Evolutionary conservation across 768 basidiomycete species (phyloP).

Genomic region (Tulasnella sp.): DNA sequence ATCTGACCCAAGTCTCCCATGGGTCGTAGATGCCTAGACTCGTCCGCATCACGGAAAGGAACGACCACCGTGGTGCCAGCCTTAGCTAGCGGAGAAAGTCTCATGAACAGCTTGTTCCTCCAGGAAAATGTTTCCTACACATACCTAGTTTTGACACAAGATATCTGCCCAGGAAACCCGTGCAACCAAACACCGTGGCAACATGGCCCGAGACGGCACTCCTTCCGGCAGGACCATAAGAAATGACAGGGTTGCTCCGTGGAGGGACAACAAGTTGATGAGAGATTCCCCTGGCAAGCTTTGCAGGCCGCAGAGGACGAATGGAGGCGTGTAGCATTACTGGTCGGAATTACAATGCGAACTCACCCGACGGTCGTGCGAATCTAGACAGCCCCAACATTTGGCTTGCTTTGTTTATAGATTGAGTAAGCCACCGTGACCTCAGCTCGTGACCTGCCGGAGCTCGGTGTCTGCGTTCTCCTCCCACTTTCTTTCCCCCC

Average conservation of each 20-base stretch:
- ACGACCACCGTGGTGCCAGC: slow-evolving; percentile 86
- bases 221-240: slow-evolving; percentile 68
- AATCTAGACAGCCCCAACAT: neutral
- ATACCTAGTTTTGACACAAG: slow-evolving; percentile 85
- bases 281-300: slow-evolving; percentile 8
- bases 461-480: neutral
- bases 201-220: slow-evolving; percentile 82
- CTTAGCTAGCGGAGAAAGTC: slow-evolving; percentile 43
- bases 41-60: slow-evolving; percentile 91
- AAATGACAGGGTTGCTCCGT: slow-evolving; percentile 49
- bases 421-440: slow-evolving; percentile 7
- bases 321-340: slow-evolving; percentile 4
- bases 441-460: slow-evolving; percentile 7
- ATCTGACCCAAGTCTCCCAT: slow-evolving; percentile 97
- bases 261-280: slow-evolving; percentile 9
- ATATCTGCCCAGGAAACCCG: slow-evolving; percentile 90
- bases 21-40: slow-evolving; percentile 75
- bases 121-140: slow-evolving; percentile 21
- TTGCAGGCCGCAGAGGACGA: slow-evolving; percentile 7
- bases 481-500: neutral
- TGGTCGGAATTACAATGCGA: slow-evolving; percentile 8
- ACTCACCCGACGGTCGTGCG: neutral
- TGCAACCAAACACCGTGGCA: slow-evolving; percentile 94
- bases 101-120: neutral
- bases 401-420: slow-evolving; percentile 3